These are phyloP conservation scores for Saksenaea oblongispora DNA, from an alignment of 371 early-diverging fungal genomes.

Conservation along the genomic window DNA sequence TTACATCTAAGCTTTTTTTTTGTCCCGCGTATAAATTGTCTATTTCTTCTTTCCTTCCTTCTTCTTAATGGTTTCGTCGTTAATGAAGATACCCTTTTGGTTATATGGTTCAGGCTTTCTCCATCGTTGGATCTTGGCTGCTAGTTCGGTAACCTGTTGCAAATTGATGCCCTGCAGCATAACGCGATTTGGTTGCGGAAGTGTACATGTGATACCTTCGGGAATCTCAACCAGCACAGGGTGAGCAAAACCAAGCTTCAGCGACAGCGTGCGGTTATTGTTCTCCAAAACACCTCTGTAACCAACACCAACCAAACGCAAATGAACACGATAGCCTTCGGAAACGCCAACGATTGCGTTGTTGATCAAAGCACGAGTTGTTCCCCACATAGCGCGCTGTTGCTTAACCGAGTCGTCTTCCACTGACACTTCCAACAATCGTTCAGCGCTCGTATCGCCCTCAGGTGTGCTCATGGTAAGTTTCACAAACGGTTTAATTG, in stretches of 20 bases:
- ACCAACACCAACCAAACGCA: constrained; percentile 93
- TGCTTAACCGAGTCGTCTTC: constrained; percentile 60
- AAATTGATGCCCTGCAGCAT: constrained; percentile 79
- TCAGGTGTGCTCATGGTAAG: constrained; percentile 46
- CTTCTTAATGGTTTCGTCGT: constrained; percentile 96
- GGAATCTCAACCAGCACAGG: constrained; percentile 82
- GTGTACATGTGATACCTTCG: constrained; percentile 70
- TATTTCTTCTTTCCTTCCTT: constrained; percentile 96
- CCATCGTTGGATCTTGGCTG: constrained; percentile 89
- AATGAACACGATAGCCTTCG: constrained; percentile 84
- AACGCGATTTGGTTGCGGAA: constrained; percentile 88
- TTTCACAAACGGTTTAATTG: constrained; percentile 81
- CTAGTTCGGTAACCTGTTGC: constrained; percentile 85
- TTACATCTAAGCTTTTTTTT: constrained; percentile 5
- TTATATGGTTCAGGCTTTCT: constrained; percentile 98
- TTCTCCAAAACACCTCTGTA: constrained; percentile 88
- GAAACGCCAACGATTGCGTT: constrained; percentile 90
- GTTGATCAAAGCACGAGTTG: constrained; percentile 84
- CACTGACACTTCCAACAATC: constrained; percentile 61
- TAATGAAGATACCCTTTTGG: constrained; percentile 97
- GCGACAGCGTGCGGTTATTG: constrained; percentile 55
- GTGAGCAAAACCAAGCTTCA: constrained; percentile 92
- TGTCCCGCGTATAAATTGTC: constrained; percentile 9
- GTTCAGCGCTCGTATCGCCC: constrained; percentile 49
- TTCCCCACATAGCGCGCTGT: constrained; percentile 96